These are phyloP conservation scores for Plasmodium yoelii DNA, from an alignment of 169 alveolate genomes.

Conservation along the genomic window DNA sequence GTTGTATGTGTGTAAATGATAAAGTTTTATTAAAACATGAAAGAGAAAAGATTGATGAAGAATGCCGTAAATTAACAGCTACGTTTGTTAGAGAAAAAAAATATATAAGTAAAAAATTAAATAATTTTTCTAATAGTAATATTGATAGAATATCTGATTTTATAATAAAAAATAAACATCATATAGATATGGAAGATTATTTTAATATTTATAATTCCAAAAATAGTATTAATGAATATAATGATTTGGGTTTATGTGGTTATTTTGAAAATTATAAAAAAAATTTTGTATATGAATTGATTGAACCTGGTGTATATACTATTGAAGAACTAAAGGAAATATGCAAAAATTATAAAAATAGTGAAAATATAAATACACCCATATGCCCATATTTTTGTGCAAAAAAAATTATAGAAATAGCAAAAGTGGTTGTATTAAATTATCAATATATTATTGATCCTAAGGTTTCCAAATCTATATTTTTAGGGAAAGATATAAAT, in stretches of 20 bases:
- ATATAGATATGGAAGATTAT: conserved; percentile 75
- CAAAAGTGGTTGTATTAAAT: conserved; percentile 96
- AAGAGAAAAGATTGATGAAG: conserved; percentile 53
- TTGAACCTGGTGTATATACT: conserved; percentile 93
- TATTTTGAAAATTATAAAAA: conserved; percentile 89
- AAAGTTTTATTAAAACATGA: conserved; percentile 48
- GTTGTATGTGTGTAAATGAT: conserved; percentile 74
- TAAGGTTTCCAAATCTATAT: conserved; percentile 90
- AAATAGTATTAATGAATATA: conserved; percentile 78
- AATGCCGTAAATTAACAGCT: conserved; percentile 64
- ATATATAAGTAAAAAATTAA: conserved; percentile 32
- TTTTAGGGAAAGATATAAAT: conserved; percentile 41
- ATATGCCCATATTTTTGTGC: conserved; percentile 97
- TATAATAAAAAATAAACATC: conserved; percentile 70
- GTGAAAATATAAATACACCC: conserved; percentile 77
- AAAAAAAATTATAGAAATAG: conserved; percentile 92
- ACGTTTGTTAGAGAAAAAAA: conserved; percentile 67
- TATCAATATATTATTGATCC: conserved; percentile 97
- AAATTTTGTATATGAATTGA: conserved; percentile 82
- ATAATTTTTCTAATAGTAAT: conserved; percentile 22
- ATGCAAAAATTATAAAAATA: conserved; percentile 86
- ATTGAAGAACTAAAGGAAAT: conserved; percentile 93
- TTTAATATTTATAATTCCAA: conserved; percentile 66
- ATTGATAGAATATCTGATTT: conserved; percentile 74
- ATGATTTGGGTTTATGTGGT: conserved; percentile 85